Conservation (phyloP, 2,329 filamentous ascomycete genomes). For the Periglandula ipomoeae region DNA sequence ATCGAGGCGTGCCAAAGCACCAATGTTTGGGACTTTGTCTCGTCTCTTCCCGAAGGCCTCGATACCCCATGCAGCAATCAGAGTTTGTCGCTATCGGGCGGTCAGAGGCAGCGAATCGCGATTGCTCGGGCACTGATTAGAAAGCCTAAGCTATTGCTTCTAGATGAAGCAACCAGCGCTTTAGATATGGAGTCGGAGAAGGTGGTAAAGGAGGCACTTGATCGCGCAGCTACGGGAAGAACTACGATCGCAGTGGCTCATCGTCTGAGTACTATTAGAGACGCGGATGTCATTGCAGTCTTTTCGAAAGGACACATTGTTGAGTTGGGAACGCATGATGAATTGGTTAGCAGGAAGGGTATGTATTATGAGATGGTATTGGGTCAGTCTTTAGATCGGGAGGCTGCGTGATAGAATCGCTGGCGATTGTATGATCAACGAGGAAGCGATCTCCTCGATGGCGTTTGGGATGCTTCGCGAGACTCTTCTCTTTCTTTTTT, state of each 20-base stretch:
- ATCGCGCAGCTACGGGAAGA: constrained; percentile 29
- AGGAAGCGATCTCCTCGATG: too few relatives aligned
- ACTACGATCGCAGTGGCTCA: constrained; percentile 60
- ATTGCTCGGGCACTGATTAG: constrained; percentile 65
- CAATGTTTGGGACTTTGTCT: constrained; percentile 47
- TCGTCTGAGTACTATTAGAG: constrained; percentile 43
- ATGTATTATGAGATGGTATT: constrained; percentile 46
- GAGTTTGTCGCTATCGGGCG: constrained; percentile 61
- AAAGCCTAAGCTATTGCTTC: constrained; percentile 54
- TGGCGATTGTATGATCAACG: too few relatives aligned
- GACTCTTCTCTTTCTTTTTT: too few relatives aligned
- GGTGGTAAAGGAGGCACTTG: constrained; percentile 54
- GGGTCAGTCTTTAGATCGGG: constrained; percentile 31
- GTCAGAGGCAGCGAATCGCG: constrained; percentile 63
- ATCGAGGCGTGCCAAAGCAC: constrained; percentile 42
- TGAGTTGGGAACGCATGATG: constrained; percentile 52
- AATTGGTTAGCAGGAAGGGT: constrained; percentile 40
- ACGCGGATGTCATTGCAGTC: constrained; percentile 55
- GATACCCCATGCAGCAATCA: constrained; percentile 55
- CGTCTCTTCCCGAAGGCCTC: constrained; percentile 49
- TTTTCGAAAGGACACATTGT: constrained; percentile 38
- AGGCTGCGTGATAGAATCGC: constrained; percentile 14
- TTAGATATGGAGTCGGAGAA: constrained; percentile 59
- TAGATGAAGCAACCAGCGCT: constrained; percentile 62
- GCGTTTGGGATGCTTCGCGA: too few relatives aligned